These are phyloP conservation scores for Camelina laxa DNA, from an alignment of 345 rosid genomes.

Conservation along the genomic window DNA sequence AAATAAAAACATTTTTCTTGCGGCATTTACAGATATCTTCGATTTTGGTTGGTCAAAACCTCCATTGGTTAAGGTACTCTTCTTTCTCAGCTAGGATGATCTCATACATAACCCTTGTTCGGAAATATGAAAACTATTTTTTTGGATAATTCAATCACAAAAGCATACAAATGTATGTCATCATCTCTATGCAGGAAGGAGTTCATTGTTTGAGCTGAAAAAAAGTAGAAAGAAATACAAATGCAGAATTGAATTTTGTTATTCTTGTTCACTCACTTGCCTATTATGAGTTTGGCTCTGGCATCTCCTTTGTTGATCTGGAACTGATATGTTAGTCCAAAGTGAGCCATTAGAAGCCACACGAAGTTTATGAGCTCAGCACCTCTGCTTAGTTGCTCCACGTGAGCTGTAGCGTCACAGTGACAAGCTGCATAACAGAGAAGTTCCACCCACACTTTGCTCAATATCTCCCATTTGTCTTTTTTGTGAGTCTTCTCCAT, in stretches of 20 bases:
- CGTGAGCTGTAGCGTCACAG: slow-evolving; percentile 59
- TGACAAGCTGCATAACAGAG: slow-evolving; percentile 63
- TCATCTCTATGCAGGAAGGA: too few relatives aligned
- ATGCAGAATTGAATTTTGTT: too few relatives aligned
- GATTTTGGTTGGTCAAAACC: background rate
- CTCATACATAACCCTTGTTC: too few relatives aligned
- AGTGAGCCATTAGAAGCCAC: slow-evolving; percentile 82
- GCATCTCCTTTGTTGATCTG: slow-evolving; percentile 62
- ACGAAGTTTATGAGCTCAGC: slow-evolving; percentile 67
- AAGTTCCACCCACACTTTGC: slow-evolving; percentile 71
- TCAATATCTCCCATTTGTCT: slow-evolving; percentile 58
- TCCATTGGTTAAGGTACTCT: slow-evolving; percentile 6
- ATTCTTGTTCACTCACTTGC: slow-evolving; percentile 47
- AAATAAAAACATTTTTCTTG: background rate
- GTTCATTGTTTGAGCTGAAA: too few relatives aligned
- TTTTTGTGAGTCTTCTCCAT: slow-evolving; percentile 13
- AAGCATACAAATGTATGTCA: too few relatives aligned
- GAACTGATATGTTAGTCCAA: slow-evolving; percentile 63
- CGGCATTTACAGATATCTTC: background rate
- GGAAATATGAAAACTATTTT: too few relatives aligned
- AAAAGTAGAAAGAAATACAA: too few relatives aligned
- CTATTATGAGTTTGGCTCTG: slow-evolving; percentile 58
- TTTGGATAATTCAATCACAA: too few relatives aligned
- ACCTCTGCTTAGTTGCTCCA: slow-evolving; percentile 65
- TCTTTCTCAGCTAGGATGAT: background rate